Base-by-base conservation (phyloP, 2,329 filamentous ascomycete genomes). In the Cordyceps tenuipes region DNA sequence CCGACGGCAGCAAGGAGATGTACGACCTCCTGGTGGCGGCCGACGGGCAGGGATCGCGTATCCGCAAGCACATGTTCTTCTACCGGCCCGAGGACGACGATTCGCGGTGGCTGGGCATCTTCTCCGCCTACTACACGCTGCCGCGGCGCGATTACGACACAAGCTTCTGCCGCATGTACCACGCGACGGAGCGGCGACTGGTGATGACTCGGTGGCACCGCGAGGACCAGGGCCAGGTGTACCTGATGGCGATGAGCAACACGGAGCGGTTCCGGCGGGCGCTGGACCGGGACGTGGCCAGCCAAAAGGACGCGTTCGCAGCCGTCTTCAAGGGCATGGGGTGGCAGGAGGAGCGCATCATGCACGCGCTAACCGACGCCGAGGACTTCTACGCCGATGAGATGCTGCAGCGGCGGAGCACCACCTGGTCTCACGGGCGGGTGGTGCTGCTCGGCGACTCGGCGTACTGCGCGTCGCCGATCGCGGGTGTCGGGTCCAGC, bases 21-120 rank as follows among this genome's bases (percentile, higher is more conserved):
- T 84, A 75, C 61, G 81, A 84, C 65, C 63, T 85, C 0, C 68
- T 85, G 0, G 73, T 84, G 51, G 81, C 77, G 8, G 80, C 81
- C 2, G 82, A 85, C 64, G 82, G 82, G 0, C 76, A 66, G 36
- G 54, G 58, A 12, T 67, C 66, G 1, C 61, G 63, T 2, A 63
- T 63, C 26, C 57, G 66, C 23, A 62, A 60, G 15, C 53, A 57
- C 44, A 61, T 61, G 59, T 53, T 61, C 39, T 56, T 60, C 34
- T 60, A 51, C 36, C 23, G 36, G 3, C 59, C 59, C 9, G 59
- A 52, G 26, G 41, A 51, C 9, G 59, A 61, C 31, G 46, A 57
- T 3, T 51, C 46, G 3, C 46, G 59, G 12, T 57, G 59, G 53
- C 41, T 61, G 6, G 59, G 59, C 31, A 19, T 61, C 29, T 57